Percentiles rank a stretch among this genome's conserved stretches.
phyloP scores from a whole-genome alignment of 768 basidiomycete genomes.

The Trichaptum fuscoviolaceum region DNA sequence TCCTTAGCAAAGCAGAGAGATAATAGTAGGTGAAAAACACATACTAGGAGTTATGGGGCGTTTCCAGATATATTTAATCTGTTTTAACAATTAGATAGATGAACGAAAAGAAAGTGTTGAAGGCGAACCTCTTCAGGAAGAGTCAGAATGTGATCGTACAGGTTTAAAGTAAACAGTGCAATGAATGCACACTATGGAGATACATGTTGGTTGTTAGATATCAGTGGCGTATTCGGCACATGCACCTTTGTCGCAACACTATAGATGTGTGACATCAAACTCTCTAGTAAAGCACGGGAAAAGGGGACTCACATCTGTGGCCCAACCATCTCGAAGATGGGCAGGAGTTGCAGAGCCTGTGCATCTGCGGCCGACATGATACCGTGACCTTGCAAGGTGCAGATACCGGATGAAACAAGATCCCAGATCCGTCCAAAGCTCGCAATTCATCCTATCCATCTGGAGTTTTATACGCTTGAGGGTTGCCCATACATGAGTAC shows the following conservation, averaged over 20 bases:
- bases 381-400: not conserved
- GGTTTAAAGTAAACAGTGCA: not conserved
- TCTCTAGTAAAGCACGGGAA: not conserved
- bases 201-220: not conserved
- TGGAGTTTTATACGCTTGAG: not conserved
- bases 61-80: conserved; percentile 4
- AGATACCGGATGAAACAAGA: not conserved
- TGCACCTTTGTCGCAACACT: conserved; percentile 1
- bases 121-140: conserved; percentile 1
- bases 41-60: not conserved
- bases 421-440: not conserved
- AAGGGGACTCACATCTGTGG: not conserved
- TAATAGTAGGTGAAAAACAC: not conserved
- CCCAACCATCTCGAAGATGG: not conserved
- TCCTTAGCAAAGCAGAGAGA: not conserved
- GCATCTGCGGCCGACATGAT: not conserved
- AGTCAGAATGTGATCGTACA: conserved; percentile 3
- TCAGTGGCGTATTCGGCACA: not conserved
- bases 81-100: not conserved
- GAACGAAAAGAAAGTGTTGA: not conserved
- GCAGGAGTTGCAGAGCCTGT: not conserved
- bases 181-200: not conserved
- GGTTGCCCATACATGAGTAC: not conserved
- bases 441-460: not conserved
- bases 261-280: not conserved